Evolutionary conservation across 306 rosid species (phyloP), one percentile per base, ranked within the genome.

Genomic region (Trifolium dubium): DNA sequence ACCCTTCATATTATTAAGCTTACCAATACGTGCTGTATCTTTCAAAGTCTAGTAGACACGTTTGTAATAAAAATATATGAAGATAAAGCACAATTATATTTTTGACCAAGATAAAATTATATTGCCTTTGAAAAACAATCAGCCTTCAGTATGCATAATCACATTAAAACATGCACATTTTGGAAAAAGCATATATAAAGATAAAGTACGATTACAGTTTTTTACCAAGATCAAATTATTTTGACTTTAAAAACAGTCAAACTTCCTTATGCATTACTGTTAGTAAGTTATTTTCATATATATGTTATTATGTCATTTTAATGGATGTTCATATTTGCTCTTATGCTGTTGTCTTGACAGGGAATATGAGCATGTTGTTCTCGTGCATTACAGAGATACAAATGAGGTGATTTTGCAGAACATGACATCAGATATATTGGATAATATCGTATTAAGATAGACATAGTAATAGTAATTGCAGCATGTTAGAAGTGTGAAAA

Each of bases 371-470:
- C 98, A 95, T 85, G 77, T 95, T 73, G 99, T 92, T 85, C 93
- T 95, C 31, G 99, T 95, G 59, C 99, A 95, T 81, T 95, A 95
- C 79, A 88, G 98, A 83, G 90, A 92, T 51, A 90, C 85, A 64
- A 85, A 75, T 69, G 89, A 88, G 96, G 99, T 92, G 80, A 88
- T 88, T 80, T 77, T 75, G 69, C 64, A 51, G 19, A 69, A 64
- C 71, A 72, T 64, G 64, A 68, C 51, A 58, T 40, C 72, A 74
- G 82, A 78, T 37, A 37, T 37, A 37, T 37, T 37, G 40, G 8
- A 37, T 37, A 37, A 37, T 37, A 37, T 7, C 9, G 9, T 37
- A 37, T 37, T 1, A 6, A 37, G 40, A 37, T 56, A 34, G 40
- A 43, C 43, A 63, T 47, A 72, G 37, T 51, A 51, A 55, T 44